phyloP scores from a whole-genome alignment of 2,329 filamentous ascomycete genomes.

The Aureobasidium musti region DNA sequence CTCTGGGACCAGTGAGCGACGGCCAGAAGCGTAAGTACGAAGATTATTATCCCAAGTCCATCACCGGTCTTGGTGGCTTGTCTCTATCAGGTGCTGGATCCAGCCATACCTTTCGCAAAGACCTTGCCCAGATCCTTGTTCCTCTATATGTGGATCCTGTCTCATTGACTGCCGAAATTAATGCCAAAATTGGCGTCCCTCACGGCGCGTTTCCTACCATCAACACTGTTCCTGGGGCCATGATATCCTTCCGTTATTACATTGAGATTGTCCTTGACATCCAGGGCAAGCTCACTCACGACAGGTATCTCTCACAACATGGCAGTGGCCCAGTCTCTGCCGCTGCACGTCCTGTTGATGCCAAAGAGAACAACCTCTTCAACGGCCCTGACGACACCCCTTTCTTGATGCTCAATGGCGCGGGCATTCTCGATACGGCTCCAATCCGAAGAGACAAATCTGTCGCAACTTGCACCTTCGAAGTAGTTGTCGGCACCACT shows the following conservation, averaged over 20 bases:
- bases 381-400: conserved; percentile 29
- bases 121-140: conserved; percentile 83
- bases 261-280: conserved; percentile 91
- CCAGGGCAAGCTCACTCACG: conserved; percentile 78
- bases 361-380: conserved; percentile 21
- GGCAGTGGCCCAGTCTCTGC: conserved; percentile 15
- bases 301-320: conserved; percentile 48
- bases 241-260: conserved; percentile 95
- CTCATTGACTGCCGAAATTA: conserved; percentile 76
- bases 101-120: conserved; percentile 92
- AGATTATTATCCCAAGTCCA: conserved; percentile 83
- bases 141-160: conserved; percentile 84
- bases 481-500: conserved; percentile 81
- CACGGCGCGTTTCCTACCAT: conserved; percentile 94
- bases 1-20: conserved; percentile 62
- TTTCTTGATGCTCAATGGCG: conserved; percentile 32
- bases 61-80: conserved; percentile 81
- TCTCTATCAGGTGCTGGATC: conserved; percentile 84
- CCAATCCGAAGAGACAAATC: conserved; percentile 84
- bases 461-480: conserved; percentile 83
- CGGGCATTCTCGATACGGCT: conserved; percentile 83
- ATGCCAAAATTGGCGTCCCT: conserved; percentile 79
- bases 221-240: conserved; percentile 80
- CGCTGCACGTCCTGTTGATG: neutral
- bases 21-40: conserved; percentile 72